A percentile compares a stretch with the other conserved stretches of the same genome.
Conservation (phyloP, 768 basidiomycete species). For the Leccinum boreale region DNA sequence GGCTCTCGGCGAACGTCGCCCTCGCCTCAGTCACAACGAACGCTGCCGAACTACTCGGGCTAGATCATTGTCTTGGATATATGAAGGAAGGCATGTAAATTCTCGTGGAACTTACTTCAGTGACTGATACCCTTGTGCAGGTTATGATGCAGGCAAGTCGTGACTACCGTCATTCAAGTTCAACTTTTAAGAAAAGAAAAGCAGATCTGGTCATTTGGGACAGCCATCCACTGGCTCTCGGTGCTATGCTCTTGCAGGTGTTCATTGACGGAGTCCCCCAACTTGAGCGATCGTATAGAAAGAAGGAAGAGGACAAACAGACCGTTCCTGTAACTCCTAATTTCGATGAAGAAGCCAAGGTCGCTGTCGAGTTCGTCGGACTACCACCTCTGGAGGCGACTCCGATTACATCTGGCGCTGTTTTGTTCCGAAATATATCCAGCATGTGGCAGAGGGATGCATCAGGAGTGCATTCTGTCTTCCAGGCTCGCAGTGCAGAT, state of each 20-base stretch:
- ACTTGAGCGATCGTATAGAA: conserved; percentile 32
- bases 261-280: conserved; percentile 84
- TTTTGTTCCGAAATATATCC: conserved; percentile 56
- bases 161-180: not conserved
- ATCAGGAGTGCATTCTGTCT: conserved; percentile 19
- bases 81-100: conserved; percentile 51
- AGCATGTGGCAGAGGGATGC: conserved; percentile 30
- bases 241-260: conserved; percentile 78
- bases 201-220: conserved; percentile 62
- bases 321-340: conserved; percentile 49
- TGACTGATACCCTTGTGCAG: conserved; percentile 27
- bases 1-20: conserved; percentile 65
- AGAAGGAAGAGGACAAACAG: conserved; percentile 52
- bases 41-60: conserved; percentile 70
- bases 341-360: conserved; percentile 58
- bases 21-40: conserved; percentile 72
- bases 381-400: conserved; percentile 59
- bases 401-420: conserved; percentile 27
- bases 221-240: conserved; percentile 72
- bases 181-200: not conserved
- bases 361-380: conserved; percentile 59
- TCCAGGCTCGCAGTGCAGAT: conserved; percentile 9
- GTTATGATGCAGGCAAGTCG: conserved; percentile 60
- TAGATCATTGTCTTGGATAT: conserved; percentile 79
- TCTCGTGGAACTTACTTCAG: not conserved